Conservation (phyloP, 768 basidiomycete genomes). For the Pilatotrama ljubarskyi region DNA sequence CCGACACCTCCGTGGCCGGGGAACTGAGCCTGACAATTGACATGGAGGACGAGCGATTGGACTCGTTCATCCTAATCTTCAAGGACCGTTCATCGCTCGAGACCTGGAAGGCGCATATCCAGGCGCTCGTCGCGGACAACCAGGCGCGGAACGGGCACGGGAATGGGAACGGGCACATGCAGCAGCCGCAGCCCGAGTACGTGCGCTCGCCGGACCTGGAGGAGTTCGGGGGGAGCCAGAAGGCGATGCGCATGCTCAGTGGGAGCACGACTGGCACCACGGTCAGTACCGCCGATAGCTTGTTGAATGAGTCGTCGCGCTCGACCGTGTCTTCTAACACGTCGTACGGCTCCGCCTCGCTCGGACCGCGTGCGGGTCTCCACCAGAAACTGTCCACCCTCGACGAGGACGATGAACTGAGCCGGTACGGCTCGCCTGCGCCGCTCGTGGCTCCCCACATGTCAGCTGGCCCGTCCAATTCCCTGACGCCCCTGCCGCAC, state of each 20-base stretch:
- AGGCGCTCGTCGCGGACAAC: conserved; percentile 70
- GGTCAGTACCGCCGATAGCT: conserved; percentile 58
- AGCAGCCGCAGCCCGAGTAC: conserved; percentile 26
- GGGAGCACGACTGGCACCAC: conserved; percentile 69
- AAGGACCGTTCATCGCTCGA: conserved; percentile 87
- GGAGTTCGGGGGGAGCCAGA: conserved; percentile 76
- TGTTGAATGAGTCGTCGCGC: conserved; percentile 60
- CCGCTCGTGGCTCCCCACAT: conserved; percentile 69
- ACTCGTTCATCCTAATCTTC: conserved; percentile 96
- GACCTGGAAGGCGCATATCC: conserved; percentile 84
- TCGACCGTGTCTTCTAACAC: conserved; percentile 77
- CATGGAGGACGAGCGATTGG: conserved; percentile 93
- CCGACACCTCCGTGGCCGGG: conserved; percentile 71
- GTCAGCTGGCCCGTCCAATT: conserved; percentile 75
- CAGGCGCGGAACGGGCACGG: conserved; percentile 55
- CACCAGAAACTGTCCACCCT: conserved; percentile 61
- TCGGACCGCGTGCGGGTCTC: conserved; percentile 19
- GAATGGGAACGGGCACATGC: conserved; percentile 41
- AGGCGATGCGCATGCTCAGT: conserved; percentile 78
- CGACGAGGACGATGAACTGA: conserved; percentile 70
- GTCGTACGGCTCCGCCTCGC: conserved; percentile 53
- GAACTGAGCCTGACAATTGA: conserved; percentile 95
- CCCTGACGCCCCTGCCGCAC: conserved; percentile 78
- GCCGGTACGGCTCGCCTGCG: conserved; percentile 49
- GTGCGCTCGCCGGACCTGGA: conserved; percentile 47